A percentile compares a stretch with the other conserved stretches of the same genome.
These are phyloP conservation scores for Cylindrotheca closterium DNA, from an alignment of 108 stramenopile species.

Conservation along the genomic window DNA sequence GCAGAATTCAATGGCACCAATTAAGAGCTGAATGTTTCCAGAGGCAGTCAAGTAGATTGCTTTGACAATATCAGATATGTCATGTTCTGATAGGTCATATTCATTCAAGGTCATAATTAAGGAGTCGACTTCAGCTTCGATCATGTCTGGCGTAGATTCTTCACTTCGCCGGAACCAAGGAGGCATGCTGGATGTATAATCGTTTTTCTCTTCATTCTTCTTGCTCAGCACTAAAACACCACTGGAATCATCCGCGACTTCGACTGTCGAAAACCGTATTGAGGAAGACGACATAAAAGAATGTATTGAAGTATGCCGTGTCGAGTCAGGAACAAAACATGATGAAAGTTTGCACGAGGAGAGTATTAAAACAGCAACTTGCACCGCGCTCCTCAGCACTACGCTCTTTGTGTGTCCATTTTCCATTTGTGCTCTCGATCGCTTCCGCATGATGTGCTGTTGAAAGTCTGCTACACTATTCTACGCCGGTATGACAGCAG, in stretches of 20 bases:
- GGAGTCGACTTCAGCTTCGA: background rate
- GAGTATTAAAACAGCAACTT: too few species aligned
- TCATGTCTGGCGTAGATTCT: background rate
- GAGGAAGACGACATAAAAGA: too few species aligned
- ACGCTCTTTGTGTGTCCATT: background rate
- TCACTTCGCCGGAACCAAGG: background rate
- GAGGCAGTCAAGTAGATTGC: conserved; percentile 10
- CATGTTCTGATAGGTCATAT: conserved; percentile 1
- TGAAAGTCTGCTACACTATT: too few species aligned
- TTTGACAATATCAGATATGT: conserved; percentile 7
- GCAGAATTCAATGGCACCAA: background rate
- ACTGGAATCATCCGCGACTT: too few species aligned
- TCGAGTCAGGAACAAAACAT: too few species aligned
- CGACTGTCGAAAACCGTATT: too few species aligned
- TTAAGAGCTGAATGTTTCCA: background rate
- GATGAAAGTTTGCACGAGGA: too few species aligned
- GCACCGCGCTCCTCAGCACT: too few species aligned
- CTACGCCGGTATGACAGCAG: too few species aligned
- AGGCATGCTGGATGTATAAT: background rate
- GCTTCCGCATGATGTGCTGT: background rate
- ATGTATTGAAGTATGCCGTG: too few species aligned
- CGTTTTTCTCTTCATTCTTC: background rate
- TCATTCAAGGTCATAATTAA: background rate
- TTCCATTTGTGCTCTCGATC: background rate
- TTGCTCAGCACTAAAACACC: background rate